Evolutionary conservation across 352 stramenopile species (phyloP).

Genomic region (Aphanomyces astaci): DNA sequence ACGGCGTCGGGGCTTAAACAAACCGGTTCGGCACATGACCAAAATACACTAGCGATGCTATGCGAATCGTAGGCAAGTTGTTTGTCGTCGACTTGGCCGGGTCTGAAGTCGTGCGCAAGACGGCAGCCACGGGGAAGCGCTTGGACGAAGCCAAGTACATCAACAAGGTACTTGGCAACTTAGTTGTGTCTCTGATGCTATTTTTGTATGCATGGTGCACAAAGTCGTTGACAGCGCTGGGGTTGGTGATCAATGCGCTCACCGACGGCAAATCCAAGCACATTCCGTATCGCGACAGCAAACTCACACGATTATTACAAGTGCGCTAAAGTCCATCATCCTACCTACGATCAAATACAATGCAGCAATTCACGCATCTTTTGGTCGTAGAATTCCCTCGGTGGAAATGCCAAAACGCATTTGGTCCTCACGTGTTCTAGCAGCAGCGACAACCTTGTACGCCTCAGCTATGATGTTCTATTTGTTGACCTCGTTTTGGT

Average conservation of each 20-base stretch:
- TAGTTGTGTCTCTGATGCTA: no score
- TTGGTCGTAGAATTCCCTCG: constrained; percentile 20
- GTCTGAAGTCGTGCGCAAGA: constrained; percentile 58
- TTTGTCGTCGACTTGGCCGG: constrained; percentile 65
- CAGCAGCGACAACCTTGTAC: constrained; percentile 12
- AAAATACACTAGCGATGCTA: constrained; percentile 15
- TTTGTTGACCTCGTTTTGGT: background rate
- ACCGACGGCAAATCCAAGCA: constrained; percentile 35
- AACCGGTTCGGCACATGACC: constrained; percentile 11
- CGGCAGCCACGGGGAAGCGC: constrained; percentile 34
- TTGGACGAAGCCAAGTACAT: constrained; percentile 73
- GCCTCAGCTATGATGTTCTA: background rate
- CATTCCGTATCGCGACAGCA: constrained; percentile 26
- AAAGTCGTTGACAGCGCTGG: constrained; percentile 65
- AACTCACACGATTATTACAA: constrained; percentile 20
- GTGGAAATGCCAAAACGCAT: constrained; percentile 24
- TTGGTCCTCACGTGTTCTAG: constrained; percentile 23
- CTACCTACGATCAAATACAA: background rate
- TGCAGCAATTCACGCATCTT: background rate
- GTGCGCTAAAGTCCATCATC: background rate
- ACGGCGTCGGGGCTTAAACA: constrained; percentile 17
- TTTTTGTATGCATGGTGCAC: no score
- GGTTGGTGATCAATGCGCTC: constrained; percentile 62
- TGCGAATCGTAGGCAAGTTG: constrained; percentile 28
- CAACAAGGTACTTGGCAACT: constrained; percentile 45